Evolutionary conservation across 2,329 filamentous ascomycete species (phyloP).

Genomic region (Fusarium marasasianum): DNA sequence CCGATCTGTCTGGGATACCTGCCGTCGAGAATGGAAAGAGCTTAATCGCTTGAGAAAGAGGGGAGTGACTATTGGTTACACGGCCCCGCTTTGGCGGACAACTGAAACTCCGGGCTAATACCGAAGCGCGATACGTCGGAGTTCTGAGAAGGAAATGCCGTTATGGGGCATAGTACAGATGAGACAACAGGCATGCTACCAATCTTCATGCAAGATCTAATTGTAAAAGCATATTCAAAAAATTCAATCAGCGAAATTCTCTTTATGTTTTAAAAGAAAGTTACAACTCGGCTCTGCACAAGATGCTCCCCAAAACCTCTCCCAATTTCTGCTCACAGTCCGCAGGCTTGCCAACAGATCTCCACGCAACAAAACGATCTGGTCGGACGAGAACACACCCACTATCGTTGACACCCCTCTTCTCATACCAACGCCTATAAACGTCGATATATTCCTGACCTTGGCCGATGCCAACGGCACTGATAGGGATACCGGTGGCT

Average conservation of each 20-base stretch:
- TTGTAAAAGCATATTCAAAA: too few species aligned
- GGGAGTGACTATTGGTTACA: not conserved
- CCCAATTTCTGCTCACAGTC: not conserved
- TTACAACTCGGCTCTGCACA: not conserved
- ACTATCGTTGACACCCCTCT: not conserved
- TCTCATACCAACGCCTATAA: not conserved
- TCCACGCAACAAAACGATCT: not conserved
- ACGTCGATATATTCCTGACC: not conserved
- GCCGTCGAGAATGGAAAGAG: not conserved
- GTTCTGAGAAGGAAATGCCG: not conserved
- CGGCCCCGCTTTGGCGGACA: not conserved
- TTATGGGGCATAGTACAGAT: accelerated
- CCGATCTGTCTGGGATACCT: not conserved
- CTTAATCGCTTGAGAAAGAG: too few species aligned
- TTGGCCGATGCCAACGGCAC: not conserved
- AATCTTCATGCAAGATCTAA: too few species aligned
- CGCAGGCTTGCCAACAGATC: not conserved
- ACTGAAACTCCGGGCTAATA: not conserved
- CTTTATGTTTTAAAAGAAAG: too few species aligned
- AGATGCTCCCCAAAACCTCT: not conserved
- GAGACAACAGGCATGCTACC: accelerated
- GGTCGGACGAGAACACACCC: not conserved
- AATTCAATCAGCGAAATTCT: too few species aligned
- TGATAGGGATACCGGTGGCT: not conserved
- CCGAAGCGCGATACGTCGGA: not conserved